Evolutionary conservation across 2,329 filamentous ascomycete genomes (phyloP).

Genomic region (Fusarium mangiferae): DNA sequence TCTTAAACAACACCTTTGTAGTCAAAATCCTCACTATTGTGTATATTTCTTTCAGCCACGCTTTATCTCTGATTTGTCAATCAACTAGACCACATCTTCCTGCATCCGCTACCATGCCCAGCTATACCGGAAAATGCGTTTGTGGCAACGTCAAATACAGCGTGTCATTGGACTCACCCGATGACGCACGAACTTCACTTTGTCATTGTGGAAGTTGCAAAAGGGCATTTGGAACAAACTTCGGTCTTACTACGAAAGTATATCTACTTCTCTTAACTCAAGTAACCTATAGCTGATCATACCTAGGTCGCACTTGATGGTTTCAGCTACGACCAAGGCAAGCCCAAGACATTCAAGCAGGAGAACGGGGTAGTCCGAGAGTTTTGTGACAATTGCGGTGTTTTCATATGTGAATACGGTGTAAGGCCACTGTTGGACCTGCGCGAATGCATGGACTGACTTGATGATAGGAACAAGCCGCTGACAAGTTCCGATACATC

Average conservation of each 20-base stretch:
- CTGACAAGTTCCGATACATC: slow-evolving; percentile 56
- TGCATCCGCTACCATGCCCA: neutral
- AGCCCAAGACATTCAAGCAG: slow-evolving; percentile 21
- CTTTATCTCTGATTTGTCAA: neutral
- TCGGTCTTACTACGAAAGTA: slow-evolving; percentile 22
- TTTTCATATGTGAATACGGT: slow-evolving; percentile 34
- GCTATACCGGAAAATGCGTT: slow-evolving; percentile 20
- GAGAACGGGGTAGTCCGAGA: slow-evolving; percentile 25
- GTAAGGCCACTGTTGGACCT: too few relatives aligned
- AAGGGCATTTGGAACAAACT: slow-evolving; percentile 28
- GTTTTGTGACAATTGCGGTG: slow-evolving; percentile 29
- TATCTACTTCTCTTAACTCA: fast-evolving
- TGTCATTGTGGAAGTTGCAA: slow-evolving; percentile 24
- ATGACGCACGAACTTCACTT: slow-evolving; percentile 17
- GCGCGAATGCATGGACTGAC: too few relatives aligned
- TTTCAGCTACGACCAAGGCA: slow-evolving; percentile 15
- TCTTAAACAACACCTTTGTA: neutral
- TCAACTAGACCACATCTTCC: fast-evolving
- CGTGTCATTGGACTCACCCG: slow-evolving; percentile 8
- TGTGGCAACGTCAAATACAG: slow-evolving; percentile 25
- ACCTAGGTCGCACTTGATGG: slow-evolving; percentile 2
- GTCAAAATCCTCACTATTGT: too few relatives aligned
- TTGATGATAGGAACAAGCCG: slow-evolving; percentile 49
- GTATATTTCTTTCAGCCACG: fast-evolving
- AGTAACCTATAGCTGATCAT: fast-evolving